phyloP scores from a whole-genome alignment of 1,284 basidiomycete species.

The Testicularia cyperi region DNA sequence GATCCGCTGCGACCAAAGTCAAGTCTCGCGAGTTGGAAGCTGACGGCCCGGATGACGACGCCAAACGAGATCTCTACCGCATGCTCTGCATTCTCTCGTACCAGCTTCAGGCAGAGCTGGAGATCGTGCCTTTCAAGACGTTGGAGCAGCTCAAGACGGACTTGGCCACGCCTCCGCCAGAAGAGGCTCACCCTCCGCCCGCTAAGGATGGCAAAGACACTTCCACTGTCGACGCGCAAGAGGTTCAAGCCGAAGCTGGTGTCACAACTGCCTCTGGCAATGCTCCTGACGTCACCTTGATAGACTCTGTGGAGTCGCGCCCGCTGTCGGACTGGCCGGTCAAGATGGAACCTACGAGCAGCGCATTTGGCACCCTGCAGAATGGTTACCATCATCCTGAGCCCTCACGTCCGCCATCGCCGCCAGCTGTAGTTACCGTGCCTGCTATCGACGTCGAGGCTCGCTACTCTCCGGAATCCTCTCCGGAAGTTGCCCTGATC shows the following conservation, averaged over 20 bases:
- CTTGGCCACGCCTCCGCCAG: conserved; percentile 15
- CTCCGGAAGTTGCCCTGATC: conserved; percentile 26
- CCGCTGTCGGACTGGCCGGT: too few relatives aligned
- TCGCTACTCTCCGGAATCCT: conserved; percentile 25
- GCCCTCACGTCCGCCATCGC: too few relatives aligned
- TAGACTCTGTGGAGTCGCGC: too few relatives aligned
- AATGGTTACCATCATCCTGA: too few relatives aligned
- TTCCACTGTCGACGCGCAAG: not conserved
- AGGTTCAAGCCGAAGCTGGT: too few relatives aligned
- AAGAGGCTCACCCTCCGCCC: not conserved
- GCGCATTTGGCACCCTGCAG: too few relatives aligned
- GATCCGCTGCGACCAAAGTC: conserved; percentile 4
- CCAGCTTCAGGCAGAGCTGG: conserved; percentile 37
- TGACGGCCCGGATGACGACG: conserved; percentile 22
- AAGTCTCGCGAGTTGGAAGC: conserved; percentile 16
- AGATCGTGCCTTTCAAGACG: conserved; percentile 26
- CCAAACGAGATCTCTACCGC: conserved; percentile 25
- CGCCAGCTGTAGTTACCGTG: too few relatives aligned
- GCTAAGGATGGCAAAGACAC: not conserved
- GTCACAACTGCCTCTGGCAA: too few relatives aligned
- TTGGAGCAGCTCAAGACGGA: conserved; percentile 16
- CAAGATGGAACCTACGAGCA: too few relatives aligned
- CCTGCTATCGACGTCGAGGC: too few relatives aligned
- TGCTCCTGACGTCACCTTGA: too few relatives aligned
- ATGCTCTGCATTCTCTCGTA: conserved; percentile 38